phyloP scores from a whole-genome alignment of 805 yeast species.

The Barnettozyma wickerhamii region DNA sequence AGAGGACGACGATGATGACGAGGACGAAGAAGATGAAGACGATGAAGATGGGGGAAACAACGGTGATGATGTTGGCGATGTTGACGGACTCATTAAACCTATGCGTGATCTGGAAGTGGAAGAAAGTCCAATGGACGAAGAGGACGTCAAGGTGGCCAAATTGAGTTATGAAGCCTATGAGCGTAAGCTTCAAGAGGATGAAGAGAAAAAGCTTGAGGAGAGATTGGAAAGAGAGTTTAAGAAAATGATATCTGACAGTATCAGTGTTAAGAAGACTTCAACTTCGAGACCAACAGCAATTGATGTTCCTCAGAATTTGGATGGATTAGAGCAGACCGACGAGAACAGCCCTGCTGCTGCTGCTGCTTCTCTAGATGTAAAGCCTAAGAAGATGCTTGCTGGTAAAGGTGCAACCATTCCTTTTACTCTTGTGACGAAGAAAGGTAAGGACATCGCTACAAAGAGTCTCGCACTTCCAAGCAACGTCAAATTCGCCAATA shows the following conservation, averaged over 20 bases:
- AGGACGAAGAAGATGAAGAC: slow-evolving; percentile 12
- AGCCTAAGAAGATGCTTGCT: not conserved
- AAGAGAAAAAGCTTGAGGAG: slow-evolving; percentile 42
- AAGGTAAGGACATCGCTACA: slow-evolving; percentile 43
- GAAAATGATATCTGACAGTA: slow-evolving; percentile 46
- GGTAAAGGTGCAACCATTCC: slow-evolving; percentile 25
- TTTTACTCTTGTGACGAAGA: slow-evolving; percentile 53
- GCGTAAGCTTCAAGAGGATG: slow-evolving; percentile 32
- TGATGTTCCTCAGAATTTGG: slow-evolving; percentile 16
- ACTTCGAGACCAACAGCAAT: slow-evolving; percentile 4
- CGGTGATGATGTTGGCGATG: slow-evolving; percentile 30
- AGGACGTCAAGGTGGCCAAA: slow-evolving; percentile 28
- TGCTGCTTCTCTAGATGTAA: too few species aligned
- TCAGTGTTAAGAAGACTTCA: slow-evolving; percentile 28
- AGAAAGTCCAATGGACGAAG: slow-evolving; percentile 24
- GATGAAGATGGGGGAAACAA: slow-evolving; percentile 24
- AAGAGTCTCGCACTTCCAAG: slow-evolving; percentile 48
- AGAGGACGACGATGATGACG: slow-evolving; percentile 21
- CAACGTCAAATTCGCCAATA: slow-evolving; percentile 49
- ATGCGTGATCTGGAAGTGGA: slow-evolving; percentile 8
- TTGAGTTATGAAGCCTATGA: slow-evolving; percentile 36
- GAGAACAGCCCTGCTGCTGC: too few species aligned
- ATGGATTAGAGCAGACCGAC: not conserved
- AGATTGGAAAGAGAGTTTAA: slow-evolving; percentile 56
- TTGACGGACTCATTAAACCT: slow-evolving; percentile 13